phyloP scores from a whole-genome alignment of 78 protist genomes.

The Anaeramoeba flamelloides region DNA sequence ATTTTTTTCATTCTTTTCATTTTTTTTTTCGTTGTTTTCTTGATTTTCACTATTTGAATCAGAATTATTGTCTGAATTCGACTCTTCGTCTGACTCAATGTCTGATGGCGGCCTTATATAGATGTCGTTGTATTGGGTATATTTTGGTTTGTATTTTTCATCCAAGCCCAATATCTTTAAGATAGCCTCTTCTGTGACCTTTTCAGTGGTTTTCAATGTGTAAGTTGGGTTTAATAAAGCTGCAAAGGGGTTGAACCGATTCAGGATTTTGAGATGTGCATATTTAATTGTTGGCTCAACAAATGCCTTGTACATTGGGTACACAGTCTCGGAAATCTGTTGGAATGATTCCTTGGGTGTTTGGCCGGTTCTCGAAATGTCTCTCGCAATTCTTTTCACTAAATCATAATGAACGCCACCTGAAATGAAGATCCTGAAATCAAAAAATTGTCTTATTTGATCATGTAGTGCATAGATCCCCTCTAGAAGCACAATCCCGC shows the following conservation, averaged over 20 bases:
- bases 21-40: no score
- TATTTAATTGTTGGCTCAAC: slow-evolving; percentile 36
- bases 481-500: slow-evolving; percentile 32
- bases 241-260: slow-evolving; percentile 38
- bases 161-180: slow-evolving; percentile 18
- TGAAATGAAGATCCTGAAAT: slow-evolving; percentile 29
- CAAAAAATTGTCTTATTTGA: slow-evolving; percentile 30
- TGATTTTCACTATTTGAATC: no score
- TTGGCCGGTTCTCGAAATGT: slow-evolving; percentile 38
- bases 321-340: slow-evolving; percentile 45
- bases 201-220: slow-evolving; percentile 25
- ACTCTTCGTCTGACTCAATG: no score
- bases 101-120: slow-evolving; percentile 41
- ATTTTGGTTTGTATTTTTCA: slow-evolving; percentile 15
- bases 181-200: slow-evolving; percentile 18
- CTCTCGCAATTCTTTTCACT: slow-evolving; percentile 36
- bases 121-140: slow-evolving; percentile 36
- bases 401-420: slow-evolving; percentile 51
- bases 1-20: no score
- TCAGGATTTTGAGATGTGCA: slow-evolving; percentile 32
- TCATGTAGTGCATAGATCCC: slow-evolving; percentile 43
- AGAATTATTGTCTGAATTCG: no score
- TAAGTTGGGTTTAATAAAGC: slow-evolving; percentile 30
- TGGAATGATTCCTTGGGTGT: slow-evolving; percentile 36
- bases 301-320: slow-evolving; percentile 50